Evolutionary conservation across 148 eudicot genomes (phyloP).

Genomic region (Rheum nobile): DNA sequence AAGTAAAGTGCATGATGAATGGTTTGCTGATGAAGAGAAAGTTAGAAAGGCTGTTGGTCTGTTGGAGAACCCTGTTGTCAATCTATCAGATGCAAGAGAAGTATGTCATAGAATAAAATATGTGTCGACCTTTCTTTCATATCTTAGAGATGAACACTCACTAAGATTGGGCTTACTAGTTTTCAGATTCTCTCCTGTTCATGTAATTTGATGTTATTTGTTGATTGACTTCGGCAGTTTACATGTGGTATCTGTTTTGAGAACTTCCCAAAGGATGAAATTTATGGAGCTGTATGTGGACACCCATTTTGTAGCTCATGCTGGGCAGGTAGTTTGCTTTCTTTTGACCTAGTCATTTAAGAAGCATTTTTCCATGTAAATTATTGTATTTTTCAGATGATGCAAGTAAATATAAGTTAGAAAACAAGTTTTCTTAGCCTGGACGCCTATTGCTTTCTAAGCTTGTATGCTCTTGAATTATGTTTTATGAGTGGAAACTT

Average conservation of each 20-base stretch:
- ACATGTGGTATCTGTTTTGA: slow-evolving; percentile 83
- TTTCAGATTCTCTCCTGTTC: background rate
- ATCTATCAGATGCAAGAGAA: slow-evolving; percentile 20
- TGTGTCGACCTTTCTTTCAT: background rate
- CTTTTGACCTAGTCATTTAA: slow-evolving; percentile 1
- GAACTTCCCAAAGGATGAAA: slow-evolving; percentile 27
- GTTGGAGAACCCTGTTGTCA: slow-evolving; percentile 21
- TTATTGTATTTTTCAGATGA: background rate
- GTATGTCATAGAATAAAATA: slow-evolving; percentile 17
- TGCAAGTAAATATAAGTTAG: background rate
- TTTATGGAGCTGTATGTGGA: slow-evolving; percentile 52
- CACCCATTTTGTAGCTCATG: slow-evolving; percentile 67
- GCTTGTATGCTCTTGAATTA: background rate
- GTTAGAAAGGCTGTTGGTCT: slow-evolving; percentile 51
- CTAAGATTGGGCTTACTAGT: background rate
- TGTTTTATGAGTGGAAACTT: background rate
- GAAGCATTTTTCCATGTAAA: background rate
- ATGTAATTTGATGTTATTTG: slow-evolving; percentile 7
- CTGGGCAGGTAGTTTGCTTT: slow-evolving; percentile 43
- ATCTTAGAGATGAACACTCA: slow-evolving; percentile 26
- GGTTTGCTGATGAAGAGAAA: slow-evolving; percentile 68
- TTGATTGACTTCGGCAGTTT: slow-evolving; percentile 30
- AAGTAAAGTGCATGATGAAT: slow-evolving; percentile 55
- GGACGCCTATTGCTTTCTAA: background rate
- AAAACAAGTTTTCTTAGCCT: background rate